Evolutionary conservation across 1,284 basidiomycete species (phyloP), one percentile per base, ranked within the genome.

Genomic region (Sphaerobolus stellatus): DNA sequence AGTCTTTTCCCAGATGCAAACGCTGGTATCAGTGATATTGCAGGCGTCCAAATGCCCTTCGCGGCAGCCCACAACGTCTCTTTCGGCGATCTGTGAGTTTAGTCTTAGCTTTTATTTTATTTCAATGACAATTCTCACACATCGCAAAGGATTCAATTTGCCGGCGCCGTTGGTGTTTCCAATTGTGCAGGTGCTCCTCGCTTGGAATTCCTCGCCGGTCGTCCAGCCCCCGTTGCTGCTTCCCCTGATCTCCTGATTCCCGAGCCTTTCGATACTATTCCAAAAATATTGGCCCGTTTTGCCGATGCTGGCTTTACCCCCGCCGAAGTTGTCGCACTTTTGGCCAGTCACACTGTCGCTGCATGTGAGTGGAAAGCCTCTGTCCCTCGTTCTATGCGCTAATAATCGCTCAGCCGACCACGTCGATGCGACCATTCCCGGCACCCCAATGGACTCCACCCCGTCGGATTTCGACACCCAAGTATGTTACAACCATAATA

Each of bases 181-280:
- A 76, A 75, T 58, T 77, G 75, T 59, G 68, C 73, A 13, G 75
- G 74, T 33, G 72, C 74, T 38, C 75, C 74, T 5, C 66, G 66
- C 7, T 66, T 76, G 13, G 50, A 68, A 25, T 74, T 74, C 66
- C 64, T 75, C 55, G 44, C 74, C 34, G 75, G 75, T 52, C 64
- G 72, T 29, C 67, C 69, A 7, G 33, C 48, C 9, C 64, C 72
- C 3, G 65, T 44, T 6, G 68, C 64, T 5, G 62, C 74, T 5
- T 67, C 75, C 24, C 74, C 73, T 14, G 69, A 74, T 44, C 54
- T 60, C 24, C 59, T 73, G 41, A 64, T 78, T 29, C 73, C 75
- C 16, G 71, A 71, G 55, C 75, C 75, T 18, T 31, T 45, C 53
- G 73, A 77, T 62, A 63, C 66, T 22, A 68, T 75, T 49, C 66